phyloP scores from a whole-genome alignment of 768 basidiomycete species.

The Boletus rubescentipes region DNA sequence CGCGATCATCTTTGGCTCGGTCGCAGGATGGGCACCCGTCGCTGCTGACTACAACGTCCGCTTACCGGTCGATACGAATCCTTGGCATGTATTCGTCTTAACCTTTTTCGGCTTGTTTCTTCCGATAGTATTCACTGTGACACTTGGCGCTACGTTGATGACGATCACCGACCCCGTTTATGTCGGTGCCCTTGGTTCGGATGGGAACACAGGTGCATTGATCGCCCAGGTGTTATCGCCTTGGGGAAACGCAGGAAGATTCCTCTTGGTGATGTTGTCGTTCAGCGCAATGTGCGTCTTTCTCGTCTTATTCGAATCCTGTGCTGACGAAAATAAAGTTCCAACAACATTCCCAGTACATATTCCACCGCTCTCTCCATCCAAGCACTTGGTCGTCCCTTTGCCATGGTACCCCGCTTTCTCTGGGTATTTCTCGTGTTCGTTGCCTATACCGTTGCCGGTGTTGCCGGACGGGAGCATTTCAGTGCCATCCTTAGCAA shows the following conservation, averaged over 20 bases:
- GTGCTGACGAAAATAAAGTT: conserved; percentile 20
- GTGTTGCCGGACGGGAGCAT: conserved; percentile 44
- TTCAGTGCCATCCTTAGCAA: conserved; percentile 44
- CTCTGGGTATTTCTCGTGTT: conserved; percentile 46
- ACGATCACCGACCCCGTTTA: conserved; percentile 42
- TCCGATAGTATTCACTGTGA: conserved; percentile 40
- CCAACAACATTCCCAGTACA: conserved; percentile 43
- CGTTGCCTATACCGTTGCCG: conserved; percentile 38
- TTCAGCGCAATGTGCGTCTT: conserved; percentile 40
- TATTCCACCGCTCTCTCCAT: conserved; percentile 49
- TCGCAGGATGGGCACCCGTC: conserved; percentile 50
- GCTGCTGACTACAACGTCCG: conserved; percentile 57
- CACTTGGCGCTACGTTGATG: conserved; percentile 41
- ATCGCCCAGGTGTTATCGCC: conserved; percentile 44
- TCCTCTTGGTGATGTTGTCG: conserved; percentile 42
- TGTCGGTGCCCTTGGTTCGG: conserved; percentile 37
- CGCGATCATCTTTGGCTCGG: conserved; percentile 49
- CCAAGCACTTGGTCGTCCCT: conserved; percentile 43
- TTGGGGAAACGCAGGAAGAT: conserved; percentile 43
- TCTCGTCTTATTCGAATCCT: not conserved
- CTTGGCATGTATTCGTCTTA: conserved; percentile 44
- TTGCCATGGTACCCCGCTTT: conserved; percentile 46
- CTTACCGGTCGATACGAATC: conserved; percentile 43
- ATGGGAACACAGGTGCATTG: conserved; percentile 44
- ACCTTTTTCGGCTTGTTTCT: conserved; percentile 53